These are phyloP conservation scores for Rosa rugosa DNA, from an alignment of 306 rosid genomes.

Conservation along the genomic window DNA sequence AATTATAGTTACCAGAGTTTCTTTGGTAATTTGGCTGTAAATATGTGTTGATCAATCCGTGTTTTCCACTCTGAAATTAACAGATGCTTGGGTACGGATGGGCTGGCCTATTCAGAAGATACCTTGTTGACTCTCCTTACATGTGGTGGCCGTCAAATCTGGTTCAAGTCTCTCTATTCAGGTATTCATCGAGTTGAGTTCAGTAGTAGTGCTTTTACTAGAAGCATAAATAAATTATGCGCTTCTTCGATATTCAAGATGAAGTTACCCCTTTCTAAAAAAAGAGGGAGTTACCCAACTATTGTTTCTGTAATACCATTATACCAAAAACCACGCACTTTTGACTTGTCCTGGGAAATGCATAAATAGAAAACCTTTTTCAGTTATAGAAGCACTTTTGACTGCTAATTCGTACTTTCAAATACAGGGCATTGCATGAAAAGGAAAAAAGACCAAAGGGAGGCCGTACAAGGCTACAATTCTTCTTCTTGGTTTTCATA, in stretches of 20 bases:
- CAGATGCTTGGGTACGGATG: constrained; percentile 97
- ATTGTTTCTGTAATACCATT: background rate
- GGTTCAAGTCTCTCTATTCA: constrained; percentile 82
- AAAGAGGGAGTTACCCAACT: too few relatives aligned
- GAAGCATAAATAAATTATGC: background rate
- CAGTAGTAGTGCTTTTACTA: too few relatives aligned
- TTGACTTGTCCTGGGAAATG: background rate
- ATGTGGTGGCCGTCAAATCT: constrained; percentile 98
- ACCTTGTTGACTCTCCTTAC: constrained; percentile 84
- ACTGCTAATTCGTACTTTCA: constrained; percentile 19
- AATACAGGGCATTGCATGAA: constrained; percentile 80
- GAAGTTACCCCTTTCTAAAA: background rate
- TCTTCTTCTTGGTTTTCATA: constrained; percentile 55
- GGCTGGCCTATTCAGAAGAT: constrained; percentile 86
- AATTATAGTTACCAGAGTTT: background rate
- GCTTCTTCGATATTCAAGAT: background rate
- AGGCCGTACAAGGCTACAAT: constrained; percentile 72
- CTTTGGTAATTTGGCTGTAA: background rate
- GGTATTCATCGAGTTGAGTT: constrained; percentile 32
- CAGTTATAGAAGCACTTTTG: background rate
- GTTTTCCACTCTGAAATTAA: constrained; percentile 6
- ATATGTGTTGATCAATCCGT: background rate
- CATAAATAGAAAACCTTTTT: background rate
- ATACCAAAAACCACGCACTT: background rate
- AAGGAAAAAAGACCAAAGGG: constrained; percentile 69